Percentiles rank a stretch among this genome's conserved stretches.
Conservation (phyloP, 2,329 filamentous ascomycete genomes). For the Paraphoma chrysanthemicola region DNA sequence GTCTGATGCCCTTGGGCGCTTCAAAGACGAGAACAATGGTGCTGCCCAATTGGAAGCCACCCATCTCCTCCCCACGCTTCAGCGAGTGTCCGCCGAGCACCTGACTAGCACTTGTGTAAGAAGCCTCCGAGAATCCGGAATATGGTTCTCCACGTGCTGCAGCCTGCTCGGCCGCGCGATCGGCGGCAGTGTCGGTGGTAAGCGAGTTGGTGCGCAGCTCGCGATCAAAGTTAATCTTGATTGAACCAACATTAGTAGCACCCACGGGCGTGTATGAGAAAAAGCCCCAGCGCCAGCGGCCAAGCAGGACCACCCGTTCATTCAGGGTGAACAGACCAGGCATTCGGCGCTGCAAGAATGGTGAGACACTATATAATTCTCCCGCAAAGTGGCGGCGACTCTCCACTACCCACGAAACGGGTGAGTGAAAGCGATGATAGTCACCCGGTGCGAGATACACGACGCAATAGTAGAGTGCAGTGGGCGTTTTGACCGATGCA, state of each 20-base stretch:
- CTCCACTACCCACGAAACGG: constrained; percentile 93
- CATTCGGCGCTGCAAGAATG: constrained; percentile 89
- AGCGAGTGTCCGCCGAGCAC: constrained; percentile 85
- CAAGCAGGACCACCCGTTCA: constrained; percentile 91
- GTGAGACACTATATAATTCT: constrained; percentile 92
- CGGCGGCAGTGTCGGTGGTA: constrained; percentile 89
- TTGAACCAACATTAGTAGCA: constrained; percentile 95
- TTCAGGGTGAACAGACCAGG: constrained; percentile 96
- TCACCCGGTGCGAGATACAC: constrained; percentile 96
- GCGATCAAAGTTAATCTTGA: constrained; percentile 94
- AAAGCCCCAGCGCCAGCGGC: constrained; percentile 96
- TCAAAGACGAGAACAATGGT: constrained; percentile 97
- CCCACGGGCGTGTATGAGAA: constrained; percentile 96
- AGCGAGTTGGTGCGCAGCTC: constrained; percentile 93
- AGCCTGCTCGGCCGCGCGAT: constrained; percentile 82
- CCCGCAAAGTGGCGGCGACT: constrained; percentile 95
- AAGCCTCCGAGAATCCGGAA: constrained; percentile 90
- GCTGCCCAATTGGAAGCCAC: constrained; percentile 93
- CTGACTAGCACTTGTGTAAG: constrained; percentile 78
- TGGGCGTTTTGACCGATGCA: constrained; percentile 53
- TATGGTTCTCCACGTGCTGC: constrained; percentile 79
- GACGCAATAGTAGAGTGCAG: constrained; percentile 88
- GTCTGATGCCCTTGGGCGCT: constrained; percentile 72
- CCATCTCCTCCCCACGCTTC: constrained; percentile 93
- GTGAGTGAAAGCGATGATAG: constrained; percentile 98